Evolutionary conservation across 805 yeast genomes (phyloP), one percentile per base, ranked within the genome.

Genomic region (Candida ficus): DNA sequence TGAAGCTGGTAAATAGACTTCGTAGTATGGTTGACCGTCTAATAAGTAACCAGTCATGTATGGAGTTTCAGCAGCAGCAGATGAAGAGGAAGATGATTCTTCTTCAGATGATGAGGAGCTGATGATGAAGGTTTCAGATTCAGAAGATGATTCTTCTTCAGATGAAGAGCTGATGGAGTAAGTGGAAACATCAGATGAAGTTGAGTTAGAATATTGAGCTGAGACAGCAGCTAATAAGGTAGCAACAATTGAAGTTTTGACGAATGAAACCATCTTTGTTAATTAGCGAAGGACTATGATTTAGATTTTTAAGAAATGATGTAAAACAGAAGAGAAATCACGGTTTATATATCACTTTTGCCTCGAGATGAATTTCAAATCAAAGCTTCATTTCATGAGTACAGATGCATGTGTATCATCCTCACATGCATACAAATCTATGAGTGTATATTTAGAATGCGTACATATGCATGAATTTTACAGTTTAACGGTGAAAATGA

Each of bases 1-100:
- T 14, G 35, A 22, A 41, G 49, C 57, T 52, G 58, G 58, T 34
- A 52, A 38, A 35, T 28, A 33, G 28, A 52, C 34, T 28, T 54
- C 53, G 48, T 48, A 54, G 35, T 49, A 49, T 52, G 58, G 58
- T 46, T 51, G 50, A 40, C 57, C 58, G 21, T 42, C 44, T 27
- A n/a, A 21, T 26, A 52, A 35, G 49, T 44, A 49, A 49, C 58
- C 58, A 27, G 52, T 44, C 35, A 52, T 46, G 50, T 47, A 54
- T 46, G 55, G 53, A 26, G 52, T 42, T 17, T 33, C 35, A 11
- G 33, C 37, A 19, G 51, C 31, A 19, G 30, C 17, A 7, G 54
- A 33, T 20, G 50, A 37, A 23, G 52, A 26, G 14, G 49, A 39
- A 13, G 43, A 29, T 16, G 43, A 25, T 4, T 44, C n/a, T n/a